These are phyloP conservation scores for Neonectria faginata DNA, from an alignment of 2,329 filamentous ascomycete genomes.

Conservation along the genomic window DNA sequence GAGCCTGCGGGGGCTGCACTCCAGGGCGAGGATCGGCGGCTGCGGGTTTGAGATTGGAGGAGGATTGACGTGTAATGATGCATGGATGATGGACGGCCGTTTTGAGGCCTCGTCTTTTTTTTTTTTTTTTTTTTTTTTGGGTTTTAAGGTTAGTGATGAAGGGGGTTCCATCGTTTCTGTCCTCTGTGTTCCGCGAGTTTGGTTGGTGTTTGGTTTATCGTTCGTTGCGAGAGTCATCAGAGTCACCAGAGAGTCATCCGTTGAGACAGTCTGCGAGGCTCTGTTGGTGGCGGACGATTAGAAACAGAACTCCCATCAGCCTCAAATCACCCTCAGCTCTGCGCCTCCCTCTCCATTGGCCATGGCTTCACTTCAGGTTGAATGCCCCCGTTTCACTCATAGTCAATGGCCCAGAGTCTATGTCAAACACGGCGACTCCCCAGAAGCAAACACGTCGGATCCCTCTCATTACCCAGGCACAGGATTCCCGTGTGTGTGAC, in stretches of 20 bases:
- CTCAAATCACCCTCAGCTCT: not conserved
- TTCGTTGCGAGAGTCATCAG: not conserved
- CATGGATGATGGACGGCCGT: not conserved
- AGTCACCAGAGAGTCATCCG: not conserved
- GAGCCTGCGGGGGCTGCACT: not conserved
- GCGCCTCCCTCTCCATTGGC: not conserved
- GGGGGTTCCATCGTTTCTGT: not conserved
- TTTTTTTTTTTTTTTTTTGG: not conserved
- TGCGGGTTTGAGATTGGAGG: not conserved
- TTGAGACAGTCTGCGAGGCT: not conserved
- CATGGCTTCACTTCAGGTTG: not conserved
- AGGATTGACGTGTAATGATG: not conserved
- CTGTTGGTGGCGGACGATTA: not conserved
- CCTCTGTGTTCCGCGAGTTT: too few relatives aligned
- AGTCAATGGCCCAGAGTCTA: not conserved
- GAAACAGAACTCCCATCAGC: not conserved
- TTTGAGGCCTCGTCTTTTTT: not conserved
- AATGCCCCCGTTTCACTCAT: not conserved
- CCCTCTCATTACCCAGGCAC: not conserved
- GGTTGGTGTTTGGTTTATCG: not conserved
- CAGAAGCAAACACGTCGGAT: too few relatives aligned
- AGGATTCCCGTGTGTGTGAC: too few relatives aligned
- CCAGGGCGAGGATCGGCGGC: not conserved
- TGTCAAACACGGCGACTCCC: not conserved
- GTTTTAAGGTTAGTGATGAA: slow-evolving; percentile 7